Evolutionary conservation across 2,329 filamentous ascomycete species (phyloP).

Genomic region (Calonectria multiphialidica): DNA sequence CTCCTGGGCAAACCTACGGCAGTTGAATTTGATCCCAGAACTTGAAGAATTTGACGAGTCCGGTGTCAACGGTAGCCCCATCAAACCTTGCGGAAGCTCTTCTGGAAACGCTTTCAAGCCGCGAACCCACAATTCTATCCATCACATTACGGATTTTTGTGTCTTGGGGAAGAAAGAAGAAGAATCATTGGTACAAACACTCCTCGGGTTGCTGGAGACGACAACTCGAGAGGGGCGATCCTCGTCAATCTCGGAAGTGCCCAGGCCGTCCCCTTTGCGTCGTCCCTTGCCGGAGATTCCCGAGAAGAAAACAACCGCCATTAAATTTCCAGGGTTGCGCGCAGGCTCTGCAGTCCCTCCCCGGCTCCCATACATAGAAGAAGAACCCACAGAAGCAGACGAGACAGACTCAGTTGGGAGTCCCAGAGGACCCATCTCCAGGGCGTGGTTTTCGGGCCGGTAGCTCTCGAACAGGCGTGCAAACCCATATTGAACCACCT

Average conservation of each 20-base stretch:
- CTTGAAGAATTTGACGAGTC: neutral
- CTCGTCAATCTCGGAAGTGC: neutral
- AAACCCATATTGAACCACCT: no score
- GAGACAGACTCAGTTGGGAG: slow-evolving; percentile 20
- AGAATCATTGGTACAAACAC: neutral
- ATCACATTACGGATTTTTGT: no score
- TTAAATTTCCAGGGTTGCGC: slow-evolving; percentile 14
- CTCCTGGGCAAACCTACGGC: slow-evolving; percentile 60
- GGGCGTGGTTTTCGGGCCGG: neutral
- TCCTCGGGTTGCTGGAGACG: neutral
- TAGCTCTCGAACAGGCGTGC: no score
- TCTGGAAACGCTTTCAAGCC: neutral
- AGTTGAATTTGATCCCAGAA: slow-evolving; percentile 61
- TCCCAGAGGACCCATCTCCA: slow-evolving; percentile 20
- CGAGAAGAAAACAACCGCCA: neutral
- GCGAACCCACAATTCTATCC: neutral
- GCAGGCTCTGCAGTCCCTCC: slow-evolving; percentile 25
- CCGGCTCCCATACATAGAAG: slow-evolving; percentile 37
- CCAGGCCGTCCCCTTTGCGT: neutral
- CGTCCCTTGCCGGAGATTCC: slow-evolving; percentile 41
- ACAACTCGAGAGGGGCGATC: neutral
- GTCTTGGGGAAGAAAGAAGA: neutral
- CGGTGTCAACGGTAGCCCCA: neutral
- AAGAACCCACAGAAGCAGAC: slow-evolving; percentile 30
- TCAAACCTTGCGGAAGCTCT: neutral